Evolutionary conservation across 108 stramenopile genomes (phyloP), one percentile per base, ranked within the genome.

Genomic region (Nannochloropsis gaditana): DNA sequence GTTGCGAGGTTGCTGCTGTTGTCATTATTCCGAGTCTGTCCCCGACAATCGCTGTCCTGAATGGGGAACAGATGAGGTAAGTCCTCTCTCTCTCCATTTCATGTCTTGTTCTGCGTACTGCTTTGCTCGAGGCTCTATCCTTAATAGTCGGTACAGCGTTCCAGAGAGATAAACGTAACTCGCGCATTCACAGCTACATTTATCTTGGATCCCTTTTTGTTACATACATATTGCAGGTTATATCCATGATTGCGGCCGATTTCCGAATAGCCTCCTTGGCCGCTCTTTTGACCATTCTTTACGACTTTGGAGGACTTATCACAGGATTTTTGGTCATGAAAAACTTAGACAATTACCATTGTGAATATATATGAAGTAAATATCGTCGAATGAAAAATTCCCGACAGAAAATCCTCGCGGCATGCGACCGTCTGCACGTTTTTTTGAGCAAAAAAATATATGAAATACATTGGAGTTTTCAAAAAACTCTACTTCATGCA

Each of bases 1-100:
- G n/a, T 73, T 73, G 59, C 59, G 59, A 6, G 59, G 59, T n/a
- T 73, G 59, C 8, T 73, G 59, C 59, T 73, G 59, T n/a, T 73
- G 59, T 73, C 19, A 15, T 6, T n/a, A 73, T 15, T n/a, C 59
- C 15, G 59, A 73, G 0, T n/a, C 59, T 73, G 19, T 73, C 4
- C 59, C 59, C 6, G 59, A 4, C 59, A 73, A 73, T 73, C 59
- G 59, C 6, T 73, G 59, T n/a, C 59, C 59, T 2, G 59, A 73
- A n/a, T 73, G 59, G 59, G n/a, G 19, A n/a, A 73, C n/a, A n/a
- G 6, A 15, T n/a, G 59, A 73, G 59, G 59, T 73, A 15, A 73
- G 59, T 6, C 59, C 59, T 3, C 59, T n/a, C 59, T 73, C 59
- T n/a, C 59, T 3, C 2, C 59, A 1, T 73, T n/a, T 31, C 1